A percentile compares a stretch with the other conserved stretches of the same genome.
Conservation (phyloP, 2,329 filamentous ascomycete genomes). For the Diaporthe aspalathi region DNA sequence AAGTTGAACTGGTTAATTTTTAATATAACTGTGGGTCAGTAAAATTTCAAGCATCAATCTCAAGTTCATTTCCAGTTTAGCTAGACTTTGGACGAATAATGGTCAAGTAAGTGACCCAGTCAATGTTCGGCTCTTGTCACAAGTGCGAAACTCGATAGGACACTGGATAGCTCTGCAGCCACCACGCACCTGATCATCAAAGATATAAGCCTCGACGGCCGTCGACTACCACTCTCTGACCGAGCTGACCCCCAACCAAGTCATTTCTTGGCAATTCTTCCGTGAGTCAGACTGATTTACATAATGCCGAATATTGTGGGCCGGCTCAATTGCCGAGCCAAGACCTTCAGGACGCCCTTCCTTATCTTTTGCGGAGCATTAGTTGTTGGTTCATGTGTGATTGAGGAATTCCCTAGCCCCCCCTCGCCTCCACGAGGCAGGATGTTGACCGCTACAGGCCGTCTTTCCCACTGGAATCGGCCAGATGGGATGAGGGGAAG, state of each 20-base stretch:
- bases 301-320: too few species aligned
- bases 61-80: too few species aligned
- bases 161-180: too few species aligned
- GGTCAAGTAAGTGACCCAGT: too few species aligned
- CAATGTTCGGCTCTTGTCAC: too few species aligned
- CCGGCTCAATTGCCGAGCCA: constrained; percentile 12
- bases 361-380: constrained; percentile 17
- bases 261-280: neutral
- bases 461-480: neutral
- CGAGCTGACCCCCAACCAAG: neutral
- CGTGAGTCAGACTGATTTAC: constrained; percentile 19
- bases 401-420: neutral
- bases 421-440: neutral
- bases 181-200: too few species aligned
- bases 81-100: too few species aligned
- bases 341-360: neutral
- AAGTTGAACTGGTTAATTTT: too few species aligned
- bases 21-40: too few species aligned
- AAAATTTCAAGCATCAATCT: too few species aligned
- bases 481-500: neutral
- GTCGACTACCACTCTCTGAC: neutral
- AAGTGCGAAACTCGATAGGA: too few species aligned
- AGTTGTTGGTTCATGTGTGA: neutral
- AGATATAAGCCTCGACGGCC: too few species aligned
- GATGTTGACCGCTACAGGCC: neutral